These are phyloP conservation scores for Aspergillus jensenii DNA, from an alignment of 2,329 filamentous ascomycete genomes.

Conservation along the genomic window DNA sequence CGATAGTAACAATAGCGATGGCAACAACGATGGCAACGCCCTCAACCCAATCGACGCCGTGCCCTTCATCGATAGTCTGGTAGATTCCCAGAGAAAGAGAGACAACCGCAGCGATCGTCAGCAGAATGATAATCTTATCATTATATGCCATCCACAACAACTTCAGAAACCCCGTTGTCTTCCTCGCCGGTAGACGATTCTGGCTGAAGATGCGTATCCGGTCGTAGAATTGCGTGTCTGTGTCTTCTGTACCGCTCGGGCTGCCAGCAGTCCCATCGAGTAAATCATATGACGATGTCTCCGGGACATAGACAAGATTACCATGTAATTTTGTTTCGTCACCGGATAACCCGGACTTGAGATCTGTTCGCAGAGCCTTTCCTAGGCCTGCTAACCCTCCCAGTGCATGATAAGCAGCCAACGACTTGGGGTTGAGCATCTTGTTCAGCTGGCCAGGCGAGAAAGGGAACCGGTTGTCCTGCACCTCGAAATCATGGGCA, in stretches of 20 bases:
- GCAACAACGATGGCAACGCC: conserved; percentile 67
- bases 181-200: conserved; percentile 64
- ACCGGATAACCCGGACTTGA: conserved; percentile 69
- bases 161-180: conserved; percentile 59
- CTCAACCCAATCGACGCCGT: conserved; percentile 63
- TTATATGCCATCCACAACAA: conserved; percentile 71
- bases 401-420: conserved; percentile 76
- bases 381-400: conserved; percentile 78
- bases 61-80: conserved; percentile 56
- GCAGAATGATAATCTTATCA: conserved; percentile 70
- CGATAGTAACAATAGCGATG: conserved; percentile 63
- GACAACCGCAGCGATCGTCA: conserved; percentile 67
- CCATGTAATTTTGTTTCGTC: conserved; percentile 71
- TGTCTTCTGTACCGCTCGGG: conserved; percentile 10
- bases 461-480: conserved; percentile 83
- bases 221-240: conserved; percentile 49
- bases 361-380: conserved; percentile 72
- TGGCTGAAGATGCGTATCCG: conserved; percentile 60
- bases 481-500: conserved; percentile 72
- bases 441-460: conserved; percentile 76
- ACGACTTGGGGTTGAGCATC: conserved; percentile 83
- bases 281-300: conserved; percentile 37
- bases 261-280: not conserved
- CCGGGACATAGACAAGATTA: conserved; percentile 70
- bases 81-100: conserved; percentile 71